Evolutionary conservation across 768 basidiomycete genomes (phyloP), one percentile per base, ranked within the genome.

Genomic region (Leccinum uliginosum): DNA sequence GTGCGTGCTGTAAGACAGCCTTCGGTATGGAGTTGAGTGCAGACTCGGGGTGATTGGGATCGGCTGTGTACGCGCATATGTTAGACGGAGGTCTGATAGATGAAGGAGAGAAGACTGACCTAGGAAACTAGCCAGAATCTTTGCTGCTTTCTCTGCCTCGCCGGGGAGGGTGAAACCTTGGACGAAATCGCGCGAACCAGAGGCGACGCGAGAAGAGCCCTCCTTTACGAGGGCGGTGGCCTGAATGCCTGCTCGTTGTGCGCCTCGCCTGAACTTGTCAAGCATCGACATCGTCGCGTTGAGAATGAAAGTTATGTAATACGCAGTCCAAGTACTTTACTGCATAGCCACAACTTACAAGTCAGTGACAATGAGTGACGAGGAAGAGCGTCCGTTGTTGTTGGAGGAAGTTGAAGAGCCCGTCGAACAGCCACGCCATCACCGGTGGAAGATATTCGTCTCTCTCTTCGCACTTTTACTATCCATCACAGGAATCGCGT

Each of bases 21-120:
- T 97, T 96, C 2, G 96, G 96, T 65, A 98, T 88, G 3, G 94
- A 73, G 70, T 98, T 98, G 56, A 98, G 84, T 1, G 95, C 96
- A 35, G 92, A 93, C 66, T 89, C 82, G 14, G 95, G 94, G 61
- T 86, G 78, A 32, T 83, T 80, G 15, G 96, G 95, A 73, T 96
- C 86, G 58, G 95, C 94, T 95, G 66, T 35, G 62, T 29, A n/a
- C 29, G 38, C n/a, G 4, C 9, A 14, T 19, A 50, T 2, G 15
- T 50, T n/a, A n/a, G 4, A 34, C 4, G 23, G 14, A 24, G 24
- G 45, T 46, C 21, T 23, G 45, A 23, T 23, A 23, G 6, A 46
- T 21, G 23, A 23, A 24, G 52, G 48, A 15, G 6, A 21, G 3
- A 6, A 7, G 29, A 63, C 79, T 54, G 67, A 93, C 92, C 94